Conservation (phyloP, 2,329 filamentous ascomycete species). For the Talaromyces albobiverticillius region DNA sequence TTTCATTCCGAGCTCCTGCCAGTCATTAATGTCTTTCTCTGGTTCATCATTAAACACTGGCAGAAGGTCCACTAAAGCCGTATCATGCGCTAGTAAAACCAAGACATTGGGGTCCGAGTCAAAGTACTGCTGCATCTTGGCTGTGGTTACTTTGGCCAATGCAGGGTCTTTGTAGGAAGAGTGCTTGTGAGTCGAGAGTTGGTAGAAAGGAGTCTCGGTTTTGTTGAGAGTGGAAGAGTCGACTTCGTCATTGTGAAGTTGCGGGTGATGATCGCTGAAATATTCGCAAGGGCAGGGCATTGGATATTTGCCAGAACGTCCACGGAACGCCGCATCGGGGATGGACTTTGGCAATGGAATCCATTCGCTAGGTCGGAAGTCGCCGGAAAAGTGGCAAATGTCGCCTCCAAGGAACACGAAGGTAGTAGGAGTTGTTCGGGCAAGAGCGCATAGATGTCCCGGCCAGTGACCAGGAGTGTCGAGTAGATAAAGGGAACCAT, state of each 20-base stretch:
- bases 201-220: not conserved
- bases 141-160: not conserved
- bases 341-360: not conserved
- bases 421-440: slow-evolving; percentile 4
- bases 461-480: slow-evolving; percentile 8
- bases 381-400: slow-evolving; percentile 2
- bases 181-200: not conserved
- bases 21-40: not conserved
- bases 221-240: not conserved
- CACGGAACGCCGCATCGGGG: not conserved
- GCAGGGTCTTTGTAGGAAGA: slow-evolving; percentile 1
- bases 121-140: not conserved
- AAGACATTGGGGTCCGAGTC: not conserved
- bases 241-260: slow-evolving; percentile 4
- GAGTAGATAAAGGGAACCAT: slow-evolving; percentile 1
- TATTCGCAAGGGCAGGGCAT: slow-evolving; percentile 3
- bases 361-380: slow-evolving; percentile 1
- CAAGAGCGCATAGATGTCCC: slow-evolving; percentile 6
- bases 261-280: slow-evolving; percentile 10
- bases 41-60: not conserved
- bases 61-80: not conserved
- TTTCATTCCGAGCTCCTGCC: not conserved
- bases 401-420: slow-evolving; percentile 2
- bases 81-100: not conserved
- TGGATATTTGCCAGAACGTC: slow-evolving; percentile 2